Percentiles rank a stretch among this genome's conserved stretches.
phyloP scores from a whole-genome alignment of 2,329 filamentous ascomycete species.

The Colletotrichum sp. region DNA sequence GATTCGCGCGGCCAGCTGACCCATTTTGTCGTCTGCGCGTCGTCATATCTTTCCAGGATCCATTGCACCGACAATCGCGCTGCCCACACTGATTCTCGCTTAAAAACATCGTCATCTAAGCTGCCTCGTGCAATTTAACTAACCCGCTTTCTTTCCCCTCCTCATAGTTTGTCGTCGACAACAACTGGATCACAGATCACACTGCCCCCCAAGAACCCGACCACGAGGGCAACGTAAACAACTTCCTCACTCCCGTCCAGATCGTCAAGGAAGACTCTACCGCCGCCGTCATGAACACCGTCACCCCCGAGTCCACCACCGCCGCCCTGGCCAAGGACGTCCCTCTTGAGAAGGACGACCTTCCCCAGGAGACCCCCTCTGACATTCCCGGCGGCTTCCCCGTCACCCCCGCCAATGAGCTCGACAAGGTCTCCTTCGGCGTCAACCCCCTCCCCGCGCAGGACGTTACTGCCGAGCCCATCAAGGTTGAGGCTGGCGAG shows the following conservation, averaged over 20 bases:
- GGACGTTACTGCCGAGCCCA: conserved; percentile 75
- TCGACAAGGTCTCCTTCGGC: conserved; percentile 55
- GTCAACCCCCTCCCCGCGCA: conserved; percentile 68
- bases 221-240: conserved; percentile 86
- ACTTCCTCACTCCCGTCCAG: conserved; percentile 80
- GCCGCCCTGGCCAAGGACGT: conserved; percentile 67
- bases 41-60: conserved; percentile 19
- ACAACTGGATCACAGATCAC: conserved; percentile 84
- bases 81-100: conserved; percentile 19
- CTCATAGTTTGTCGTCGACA: conserved; percentile 90
- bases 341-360: conserved; percentile 26
- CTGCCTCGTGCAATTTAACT: conserved; percentile 4
- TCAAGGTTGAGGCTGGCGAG: conserved; percentile 80
- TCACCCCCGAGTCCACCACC: conserved; percentile 73
- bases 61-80: conserved; percentile 4
- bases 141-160: conserved; percentile 19
- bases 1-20: conserved; percentile 11
- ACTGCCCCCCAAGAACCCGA: conserved; percentile 84
- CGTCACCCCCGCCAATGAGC: conserved; percentile 65
- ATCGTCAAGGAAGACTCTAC: conserved; percentile 57
- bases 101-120: conserved; percentile 10
- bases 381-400: conserved; percentile 58
- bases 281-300: conserved; percentile 67
- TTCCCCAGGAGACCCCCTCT: conserved; percentile 31
- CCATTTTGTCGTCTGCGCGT: conserved; percentile 11